Evolutionary conservation across 768 basidiomycete species (phyloP).

Genomic region (Tulasnella sp.): DNA sequence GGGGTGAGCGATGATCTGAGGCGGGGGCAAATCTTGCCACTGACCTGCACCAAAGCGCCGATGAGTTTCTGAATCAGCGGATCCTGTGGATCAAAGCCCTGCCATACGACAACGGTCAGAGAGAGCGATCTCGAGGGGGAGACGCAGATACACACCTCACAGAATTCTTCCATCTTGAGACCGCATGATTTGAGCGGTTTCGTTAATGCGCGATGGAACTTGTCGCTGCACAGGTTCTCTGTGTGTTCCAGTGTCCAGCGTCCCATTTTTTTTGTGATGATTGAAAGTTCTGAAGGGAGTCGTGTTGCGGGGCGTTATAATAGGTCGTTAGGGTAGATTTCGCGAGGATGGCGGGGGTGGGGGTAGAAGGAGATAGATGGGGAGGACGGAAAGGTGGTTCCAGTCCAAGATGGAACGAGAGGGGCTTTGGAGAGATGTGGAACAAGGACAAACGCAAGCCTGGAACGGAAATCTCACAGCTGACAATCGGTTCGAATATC

Average conservation of each 20-base stretch:
- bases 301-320: too few relatives aligned
- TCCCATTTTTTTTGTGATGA: background rate
- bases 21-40: background rate
- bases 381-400: too few relatives aligned
- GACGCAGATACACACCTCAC: conserved; percentile 9
- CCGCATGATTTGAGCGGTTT: conserved; percentile 6
- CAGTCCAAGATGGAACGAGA: too few relatives aligned
- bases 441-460: too few relatives aligned
- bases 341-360: too few relatives aligned
- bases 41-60: conserved; percentile 7
- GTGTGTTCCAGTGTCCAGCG: conserved; percentile 8
- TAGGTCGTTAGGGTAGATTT: too few relatives aligned
- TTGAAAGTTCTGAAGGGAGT: too few relatives aligned
- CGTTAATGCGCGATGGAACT: conserved; percentile 1
- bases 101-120: background rate
- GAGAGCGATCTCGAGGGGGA: background rate
- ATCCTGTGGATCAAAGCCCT: conserved; percentile 12
- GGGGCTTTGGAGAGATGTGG: too few relatives aligned
- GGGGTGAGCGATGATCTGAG: too few relatives aligned
- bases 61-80: conserved; percentile 8
- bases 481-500: too few relatives aligned
- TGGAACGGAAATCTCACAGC: too few relatives aligned
- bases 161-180: conserved; percentile 13
- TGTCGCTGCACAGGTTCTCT: conserved; percentile 10
- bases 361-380: too few relatives aligned